These are phyloP conservation scores for Annona cherimola DNA, from an alignment of 164 flowering plant genomes.

Conservation along the genomic window DNA sequence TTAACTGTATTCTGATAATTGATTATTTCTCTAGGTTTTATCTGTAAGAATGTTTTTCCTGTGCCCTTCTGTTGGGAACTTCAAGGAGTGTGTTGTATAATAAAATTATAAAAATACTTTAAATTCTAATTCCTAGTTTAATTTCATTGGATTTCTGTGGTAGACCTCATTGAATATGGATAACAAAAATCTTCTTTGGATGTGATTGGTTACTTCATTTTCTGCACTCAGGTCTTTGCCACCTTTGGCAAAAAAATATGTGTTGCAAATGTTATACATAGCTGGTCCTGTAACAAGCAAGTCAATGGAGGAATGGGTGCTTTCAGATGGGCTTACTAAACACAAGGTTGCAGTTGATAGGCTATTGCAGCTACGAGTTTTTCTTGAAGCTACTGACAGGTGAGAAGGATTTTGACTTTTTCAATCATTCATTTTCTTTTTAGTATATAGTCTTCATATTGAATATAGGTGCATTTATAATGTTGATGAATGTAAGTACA, in stretches of 20 bases:
- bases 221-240: slow-evolving; percentile 69
- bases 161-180: not conserved
- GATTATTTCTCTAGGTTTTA: not conserved
- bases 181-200: not conserved
- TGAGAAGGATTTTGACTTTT: slow-evolving; percentile 4
- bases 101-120: not conserved
- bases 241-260: slow-evolving; percentile 87
- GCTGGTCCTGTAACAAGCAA: slow-evolving; percentile 62
- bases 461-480: too few species aligned
- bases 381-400: slow-evolving; percentile 67
- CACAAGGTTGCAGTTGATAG: slow-evolving; percentile 85
- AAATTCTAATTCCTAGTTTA: not conserved
- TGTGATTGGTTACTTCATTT: slow-evolving; percentile 2
- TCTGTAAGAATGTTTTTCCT: not conserved
- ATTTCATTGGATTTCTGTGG: not conserved
- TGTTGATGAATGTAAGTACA: too few species aligned
- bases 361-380: slow-evolving; percentile 65
- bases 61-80: not conserved
- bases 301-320: slow-evolving; percentile 83
- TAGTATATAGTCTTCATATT: too few species aligned
- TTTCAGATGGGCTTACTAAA: slow-evolving; percentile 73
- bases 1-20: not conserved
- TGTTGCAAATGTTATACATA: slow-evolving; percentile 64
- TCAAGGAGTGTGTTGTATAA: not conserved
- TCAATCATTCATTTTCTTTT: not conserved